Evolutionary conservation across 2,329 filamentous ascomycete species (phyloP), one percentile per base, ranked within the genome.

Genomic region (Penicillium aurantiogriseum): DNA sequence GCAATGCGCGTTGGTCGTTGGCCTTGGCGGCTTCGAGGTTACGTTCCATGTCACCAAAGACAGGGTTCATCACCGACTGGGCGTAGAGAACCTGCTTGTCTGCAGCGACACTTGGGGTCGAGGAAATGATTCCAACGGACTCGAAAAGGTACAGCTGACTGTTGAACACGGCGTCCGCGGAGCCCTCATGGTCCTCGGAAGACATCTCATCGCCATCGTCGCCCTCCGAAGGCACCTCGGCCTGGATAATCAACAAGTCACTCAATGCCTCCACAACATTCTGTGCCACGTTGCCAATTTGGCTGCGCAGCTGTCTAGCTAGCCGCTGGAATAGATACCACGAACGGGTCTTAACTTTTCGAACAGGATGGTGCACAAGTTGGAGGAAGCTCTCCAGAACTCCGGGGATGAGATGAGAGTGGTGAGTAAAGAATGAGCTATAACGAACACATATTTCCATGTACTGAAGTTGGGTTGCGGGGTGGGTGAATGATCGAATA

Each of bases 391-490:
- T 92, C 69, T 97, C 92, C 42, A 99, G 81, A 1, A 94, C 91
- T 63, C 88, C 88, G 2, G 91, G 90, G 49, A 97, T 95, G 59
- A 91, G 87, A 23, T 88, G 81, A 31, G 87, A 82, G 69, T 96
- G 90, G 55, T 86, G 86, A 70, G 97, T 92, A 71, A 99, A 97
- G 74, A 97, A 96, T 29, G 87, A 85, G 71, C 88, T 90, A 76
- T 99, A 99, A 50, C 94, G 88, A 54, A 96, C 92, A 73, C 92
- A 96, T 36, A 96, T 96, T 74, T 99, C 94, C 92, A 99, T 97
- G 71, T 96, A 99, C 76, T 97, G 92, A 23, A 99, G 81, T 62
- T 97, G 86, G 51, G 97, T 92, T 17, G 92, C 91, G 1, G 94
- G 93, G 71, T 97, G 94, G 17, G 88, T 86, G 74, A 93, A 95